Conservation (phyloP, 1,139 yeast species). For the Candida tropicalis region DNA sequence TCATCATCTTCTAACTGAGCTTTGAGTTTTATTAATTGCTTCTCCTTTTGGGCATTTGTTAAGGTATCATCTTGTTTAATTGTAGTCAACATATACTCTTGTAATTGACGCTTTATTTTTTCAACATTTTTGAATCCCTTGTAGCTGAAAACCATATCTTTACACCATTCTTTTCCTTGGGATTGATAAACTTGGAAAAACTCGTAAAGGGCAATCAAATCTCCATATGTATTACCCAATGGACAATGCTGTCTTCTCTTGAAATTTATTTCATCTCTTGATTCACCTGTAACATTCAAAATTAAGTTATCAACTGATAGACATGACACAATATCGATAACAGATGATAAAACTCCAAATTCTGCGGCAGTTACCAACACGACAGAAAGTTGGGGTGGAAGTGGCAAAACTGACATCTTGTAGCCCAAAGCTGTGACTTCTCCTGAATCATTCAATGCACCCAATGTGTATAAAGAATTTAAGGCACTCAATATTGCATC, state of each 20-base stretch:
- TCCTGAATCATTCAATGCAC: constrained; percentile 92
- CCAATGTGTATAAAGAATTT: constrained; percentile 88
- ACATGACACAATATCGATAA: constrained; percentile 88
- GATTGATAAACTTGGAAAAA: constrained; percentile 62
- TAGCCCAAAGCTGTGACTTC: constrained; percentile 87
- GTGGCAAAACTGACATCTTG: constrained; percentile 87
- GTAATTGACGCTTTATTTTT: constrained; percentile 74
- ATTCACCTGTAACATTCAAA: constrained; percentile 68
- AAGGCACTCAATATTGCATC: constrained; percentile 99
- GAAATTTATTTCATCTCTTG: constrained; percentile 76
- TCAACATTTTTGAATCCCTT: constrained; percentile 81
- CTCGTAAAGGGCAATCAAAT: constrained; percentile 81
- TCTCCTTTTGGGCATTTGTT: constrained; percentile 28
- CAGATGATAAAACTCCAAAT: constrained; percentile 59
- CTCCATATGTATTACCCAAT: constrained; percentile 75
- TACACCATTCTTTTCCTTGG: constrained; percentile 77
- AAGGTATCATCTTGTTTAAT: constrained; percentile 41
- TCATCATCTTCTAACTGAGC: constrained; percentile 30
- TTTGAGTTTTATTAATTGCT: constrained; percentile 28
- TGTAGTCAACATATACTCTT: constrained; percentile 63
- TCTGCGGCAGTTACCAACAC: constrained; percentile 75
- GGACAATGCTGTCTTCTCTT: constrained; percentile 66
- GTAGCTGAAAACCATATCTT: constrained; percentile 69
- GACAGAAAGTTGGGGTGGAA: constrained; percentile 96
- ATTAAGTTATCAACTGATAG: constrained; percentile 89